These are phyloP conservation scores for Penicillium sp. DNA, from an alignment of 2,329 filamentous ascomycete genomes.

Conservation along the genomic window DNA sequence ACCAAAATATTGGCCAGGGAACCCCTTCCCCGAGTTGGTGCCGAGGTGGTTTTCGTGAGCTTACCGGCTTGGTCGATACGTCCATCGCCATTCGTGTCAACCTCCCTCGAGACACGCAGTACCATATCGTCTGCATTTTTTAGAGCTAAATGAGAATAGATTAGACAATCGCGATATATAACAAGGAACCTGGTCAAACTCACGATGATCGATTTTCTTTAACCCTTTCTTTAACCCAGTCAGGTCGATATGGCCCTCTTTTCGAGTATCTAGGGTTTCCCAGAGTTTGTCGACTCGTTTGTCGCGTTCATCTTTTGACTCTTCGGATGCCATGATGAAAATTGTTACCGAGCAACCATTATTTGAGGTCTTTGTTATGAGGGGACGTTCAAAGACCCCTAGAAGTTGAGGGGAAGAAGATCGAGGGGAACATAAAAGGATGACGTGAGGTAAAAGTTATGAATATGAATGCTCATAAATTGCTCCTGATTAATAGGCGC, in stretches of 20 bases:
- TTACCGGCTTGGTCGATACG: conserved; percentile 87
- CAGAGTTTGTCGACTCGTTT: conserved; percentile 80
- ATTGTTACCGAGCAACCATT: conserved; percentile 48
- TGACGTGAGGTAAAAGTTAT: conserved; percentile 5
- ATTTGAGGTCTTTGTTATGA: conserved; percentile 35
- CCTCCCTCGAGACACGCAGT: conserved; percentile 72
- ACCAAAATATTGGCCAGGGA: conserved; percentile 18
- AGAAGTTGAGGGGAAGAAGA: background rate
- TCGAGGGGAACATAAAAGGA: conserved; percentile 30
- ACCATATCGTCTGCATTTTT: conserved; percentile 91
- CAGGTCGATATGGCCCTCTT: conserved; percentile 77
- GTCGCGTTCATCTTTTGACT: conserved; percentile 76
- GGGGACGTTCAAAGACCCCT: background rate
- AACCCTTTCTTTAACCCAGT: conserved; percentile 81
- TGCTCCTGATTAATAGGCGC: conserved; percentile 33
- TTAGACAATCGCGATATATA: conserved; percentile 24
- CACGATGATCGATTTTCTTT: conserved; percentile 87
- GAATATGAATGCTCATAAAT: background rate
- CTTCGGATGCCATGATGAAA: conserved; percentile 62
- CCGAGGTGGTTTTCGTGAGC: conserved; percentile 26
- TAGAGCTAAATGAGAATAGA: conserved; percentile 50
- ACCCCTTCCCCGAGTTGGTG: conserved; percentile 9
- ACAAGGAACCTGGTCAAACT: conserved; percentile 36
- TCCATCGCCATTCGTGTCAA: conserved; percentile 84
- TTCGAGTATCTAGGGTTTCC: conserved; percentile 73